Evolutionary conservation across 2,329 filamentous ascomycete genomes (phyloP).

Genomic region (Fusarium concolor): DNA sequence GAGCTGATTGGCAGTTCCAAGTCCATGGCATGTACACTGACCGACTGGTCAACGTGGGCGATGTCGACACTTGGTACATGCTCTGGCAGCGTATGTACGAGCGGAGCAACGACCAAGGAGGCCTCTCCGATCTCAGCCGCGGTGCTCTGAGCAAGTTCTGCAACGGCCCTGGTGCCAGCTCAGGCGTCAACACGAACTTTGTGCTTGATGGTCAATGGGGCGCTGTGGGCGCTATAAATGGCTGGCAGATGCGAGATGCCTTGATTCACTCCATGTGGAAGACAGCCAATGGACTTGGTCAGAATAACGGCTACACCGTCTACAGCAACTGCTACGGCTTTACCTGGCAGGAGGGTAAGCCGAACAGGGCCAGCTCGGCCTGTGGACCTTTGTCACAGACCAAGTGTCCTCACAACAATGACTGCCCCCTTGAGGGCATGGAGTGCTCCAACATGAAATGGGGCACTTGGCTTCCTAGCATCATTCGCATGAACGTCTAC

Average conservation of each 20-base stretch:
- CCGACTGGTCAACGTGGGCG: constrained; percentile 4
- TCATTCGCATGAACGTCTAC: constrained; percentile 12
- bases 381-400: not conserved
- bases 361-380: not conserved
- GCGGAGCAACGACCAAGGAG: not conserved
- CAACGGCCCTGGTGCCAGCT: not conserved
- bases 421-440: constrained; percentile 13
- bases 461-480: constrained; percentile 17
- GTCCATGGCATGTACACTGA: constrained; percentile 14
- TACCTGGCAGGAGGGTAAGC: constrained; percentile 1
- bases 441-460: not conserved
- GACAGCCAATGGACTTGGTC: not conserved
- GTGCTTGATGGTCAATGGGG: constrained; percentile 12
- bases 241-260: constrained; percentile 10
- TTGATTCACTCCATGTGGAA: constrained; percentile 1
- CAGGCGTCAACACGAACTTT: not conserved
- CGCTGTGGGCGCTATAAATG: not conserved
- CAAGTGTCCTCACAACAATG: not conserved
- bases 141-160: constrained; percentile 13
- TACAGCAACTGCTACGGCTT: constrained; percentile 6
- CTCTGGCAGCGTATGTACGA: constrained; percentile 14
- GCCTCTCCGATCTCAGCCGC: not conserved
- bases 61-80: constrained; percentile 6
- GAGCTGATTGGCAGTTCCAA: constrained; percentile 1
- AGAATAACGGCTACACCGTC: constrained; percentile 1